A percentile compares a stretch with the other conserved stretches of the same genome.
Conservation (phyloP, 1,284 basidiomycete genomes). For the Trametes polyzona region DNA sequence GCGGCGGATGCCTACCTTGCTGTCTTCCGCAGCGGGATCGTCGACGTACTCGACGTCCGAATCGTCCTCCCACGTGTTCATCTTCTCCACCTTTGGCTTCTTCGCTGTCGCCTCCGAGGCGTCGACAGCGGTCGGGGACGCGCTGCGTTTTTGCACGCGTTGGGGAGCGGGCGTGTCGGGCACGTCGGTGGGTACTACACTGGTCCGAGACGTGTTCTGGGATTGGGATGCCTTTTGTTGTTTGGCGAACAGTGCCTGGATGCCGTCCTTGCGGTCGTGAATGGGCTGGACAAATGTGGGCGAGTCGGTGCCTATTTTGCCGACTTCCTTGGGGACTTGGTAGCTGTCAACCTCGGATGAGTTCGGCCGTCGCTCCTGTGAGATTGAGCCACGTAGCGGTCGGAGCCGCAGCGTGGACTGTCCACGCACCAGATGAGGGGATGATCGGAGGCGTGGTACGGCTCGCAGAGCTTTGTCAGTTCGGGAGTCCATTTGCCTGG, state of each 20-base stretch:
- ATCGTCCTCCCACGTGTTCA: conserved; percentile 30
- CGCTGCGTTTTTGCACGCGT: conserved; percentile 23
- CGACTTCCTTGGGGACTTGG: conserved; percentile 88
- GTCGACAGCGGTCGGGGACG: conserved; percentile 6
- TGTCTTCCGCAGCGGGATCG: background rate
- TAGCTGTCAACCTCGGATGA: too few species aligned
- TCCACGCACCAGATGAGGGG: conserved; percentile 70
- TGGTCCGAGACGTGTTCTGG: too few species aligned
- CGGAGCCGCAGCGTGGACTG: background rate
- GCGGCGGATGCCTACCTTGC: background rate
- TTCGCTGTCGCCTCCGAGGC: background rate
- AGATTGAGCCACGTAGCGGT: too few species aligned
- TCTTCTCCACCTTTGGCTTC: conserved; percentile 19
- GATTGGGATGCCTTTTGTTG: conserved; percentile 40
- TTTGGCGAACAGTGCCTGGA: conserved; percentile 85
- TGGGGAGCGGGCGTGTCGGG: background rate
- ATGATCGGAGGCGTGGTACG: conserved; percentile 61
- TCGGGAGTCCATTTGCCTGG: conserved; percentile 63
- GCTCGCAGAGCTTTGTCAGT: conserved; percentile 67
- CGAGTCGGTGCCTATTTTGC: conserved; percentile 87
- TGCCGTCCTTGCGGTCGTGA: conserved; percentile 81
- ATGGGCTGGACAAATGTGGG: conserved; percentile 84
- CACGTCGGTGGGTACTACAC: background rate
- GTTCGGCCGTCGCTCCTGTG: too few species aligned
- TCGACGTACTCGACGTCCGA: conserved; percentile 32